Percentiles rank a stretch among this genome's conserved stretches.
phyloP scores from a whole-genome alignment of 108 stramenopile genomes.

The Fragilaria crotonensis region DNA sequence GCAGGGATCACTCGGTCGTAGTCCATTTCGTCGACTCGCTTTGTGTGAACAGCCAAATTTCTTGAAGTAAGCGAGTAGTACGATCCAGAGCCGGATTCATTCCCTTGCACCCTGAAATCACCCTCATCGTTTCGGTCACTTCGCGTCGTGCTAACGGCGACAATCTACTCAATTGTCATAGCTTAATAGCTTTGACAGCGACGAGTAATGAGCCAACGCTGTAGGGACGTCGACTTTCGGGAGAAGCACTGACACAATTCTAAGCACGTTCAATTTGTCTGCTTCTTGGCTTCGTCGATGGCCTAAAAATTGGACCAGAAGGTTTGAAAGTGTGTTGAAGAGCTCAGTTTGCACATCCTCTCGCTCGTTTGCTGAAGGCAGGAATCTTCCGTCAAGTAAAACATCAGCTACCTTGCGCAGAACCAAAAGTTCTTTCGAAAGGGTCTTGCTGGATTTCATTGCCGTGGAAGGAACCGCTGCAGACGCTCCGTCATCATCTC shows the following conservation, averaged over 20 bases:
- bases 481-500: too few relatives aligned
- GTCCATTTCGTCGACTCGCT: slow-evolving; percentile 73
- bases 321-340: slow-evolving; percentile 38
- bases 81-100: not conserved
- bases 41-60: slow-evolving; percentile 48
- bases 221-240: slow-evolving; percentile 30
- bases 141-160: not conserved
- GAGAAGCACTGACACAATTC: slow-evolving; percentile 48
- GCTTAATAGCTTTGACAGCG: slow-evolving; percentile 46
- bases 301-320: slow-evolving; percentile 65
- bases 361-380: slow-evolving; percentile 25
- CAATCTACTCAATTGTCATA: not conserved
- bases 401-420: not conserved
- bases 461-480: too few relatives aligned
- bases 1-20: slow-evolving; percentile 65
- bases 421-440: not conserved
- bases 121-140: not conserved
- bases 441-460: not conserved
- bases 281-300: slow-evolving; percentile 32
- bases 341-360: slow-evolving; percentile 32
- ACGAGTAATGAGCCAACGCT: slow-evolving; percentile 28
- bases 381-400: slow-evolving; percentile 12
- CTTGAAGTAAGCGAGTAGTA: not conserved
- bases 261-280: slow-evolving; percentile 47
- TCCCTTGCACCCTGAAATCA: not conserved